Base-by-base conservation (phyloP, 2,329 filamentous ascomycete species). In the Apiospora hydei region DNA sequence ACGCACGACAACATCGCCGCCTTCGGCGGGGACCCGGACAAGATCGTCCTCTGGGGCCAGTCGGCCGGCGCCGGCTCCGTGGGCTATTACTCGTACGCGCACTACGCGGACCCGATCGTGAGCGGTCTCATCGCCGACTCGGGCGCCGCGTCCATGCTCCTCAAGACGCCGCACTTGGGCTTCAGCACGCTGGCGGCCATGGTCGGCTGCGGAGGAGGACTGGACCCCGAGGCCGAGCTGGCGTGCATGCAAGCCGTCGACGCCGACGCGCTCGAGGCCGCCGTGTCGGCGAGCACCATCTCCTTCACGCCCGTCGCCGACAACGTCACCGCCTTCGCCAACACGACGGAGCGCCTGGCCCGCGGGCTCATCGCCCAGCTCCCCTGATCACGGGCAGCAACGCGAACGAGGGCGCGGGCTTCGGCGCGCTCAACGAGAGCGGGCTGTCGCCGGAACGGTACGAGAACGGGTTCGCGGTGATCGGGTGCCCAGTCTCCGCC, bases 71-170 rank as follows among this genome's bases (percentile, higher is more conserved):
- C 72, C 6, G 51, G 51, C 10, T 69, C 70, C 1, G 67, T 70
- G 2, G 69, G 57, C 4, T 26, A 30, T 24, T 74, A 72, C 43
- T 64, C 46, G 2, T 75, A 74, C 43, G 70, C 72, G 7, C 73
- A 73, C n/a, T 69, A 61, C 8, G 41, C 71, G n/a, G 72, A 78
- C 68, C 80, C 79, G 24, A 80, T 80, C 21, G 82, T 82, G 61
- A 82, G 80, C 72, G 82, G 79, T 53, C 80, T 80, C 74, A 82
- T 77, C 73, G 77, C 78, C 30, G 74, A 75, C 49, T 76, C 76
- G 38, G 81, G 82, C 71, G 82, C 77, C 75, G 78, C 78, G 47
- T 82, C 81, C 14, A 83, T 82, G 61, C 78, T 82, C 34, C 80
- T 78, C 8, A 79, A 84, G 72, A 82, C 82, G 16, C 74, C 79